These are phyloP conservation scores for Trypanosoma mega DNA, from an alignment of 208 protist genomes.

Conservation along the genomic window DNA sequence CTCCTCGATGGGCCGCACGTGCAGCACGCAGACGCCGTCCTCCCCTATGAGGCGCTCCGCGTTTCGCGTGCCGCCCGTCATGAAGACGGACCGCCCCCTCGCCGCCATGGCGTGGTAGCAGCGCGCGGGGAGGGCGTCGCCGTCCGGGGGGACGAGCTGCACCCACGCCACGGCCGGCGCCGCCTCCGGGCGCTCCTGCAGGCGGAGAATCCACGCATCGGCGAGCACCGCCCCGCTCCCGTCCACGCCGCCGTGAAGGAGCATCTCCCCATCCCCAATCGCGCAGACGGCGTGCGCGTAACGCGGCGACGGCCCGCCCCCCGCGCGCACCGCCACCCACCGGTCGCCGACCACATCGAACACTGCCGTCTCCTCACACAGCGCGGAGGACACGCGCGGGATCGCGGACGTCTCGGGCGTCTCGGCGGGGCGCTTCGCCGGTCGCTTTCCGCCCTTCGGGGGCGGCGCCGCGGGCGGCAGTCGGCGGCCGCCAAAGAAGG, in stretches of 20 bases:
- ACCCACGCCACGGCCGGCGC: constrained; percentile 19
- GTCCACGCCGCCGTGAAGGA: constrained; percentile 72
- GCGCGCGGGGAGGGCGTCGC: constrained; percentile 21
- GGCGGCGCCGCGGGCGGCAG: constrained; percentile 13
- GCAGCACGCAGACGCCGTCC: constrained; percentile 22
- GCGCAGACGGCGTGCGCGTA: constrained; percentile 30
- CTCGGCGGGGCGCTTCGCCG: constrained; percentile 8
- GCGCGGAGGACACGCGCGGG: constrained; percentile 7
- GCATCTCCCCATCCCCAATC: constrained; percentile 38
- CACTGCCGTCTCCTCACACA: constrained; percentile 25
- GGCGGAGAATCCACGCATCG: constrained; percentile 73
- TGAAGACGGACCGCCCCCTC: constrained; percentile 39
- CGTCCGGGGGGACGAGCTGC: constrained; percentile 11
- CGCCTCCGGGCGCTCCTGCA: constrained; percentile 18
- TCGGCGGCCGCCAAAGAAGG: constrained; percentile 64
- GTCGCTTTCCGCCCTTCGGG: constrained; percentile 27
- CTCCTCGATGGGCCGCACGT: constrained; percentile 11
- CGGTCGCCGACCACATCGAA: constrained; percentile 18
- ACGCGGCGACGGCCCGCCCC: constrained; percentile 15
- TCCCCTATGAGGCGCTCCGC: not conserved
- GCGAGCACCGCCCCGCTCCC: constrained; percentile 38
- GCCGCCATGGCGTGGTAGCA: constrained; percentile 41
- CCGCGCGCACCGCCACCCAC: constrained; percentile 17
- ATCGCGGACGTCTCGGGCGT: not conserved
- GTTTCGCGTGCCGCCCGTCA: constrained; percentile 41